A percentile compares a stretch with the other conserved stretches of the same genome.
phyloP scores from a whole-genome alignment of 176 grass and related monocot genomes.

The Rhipidocladum racemiflorum region DNA sequence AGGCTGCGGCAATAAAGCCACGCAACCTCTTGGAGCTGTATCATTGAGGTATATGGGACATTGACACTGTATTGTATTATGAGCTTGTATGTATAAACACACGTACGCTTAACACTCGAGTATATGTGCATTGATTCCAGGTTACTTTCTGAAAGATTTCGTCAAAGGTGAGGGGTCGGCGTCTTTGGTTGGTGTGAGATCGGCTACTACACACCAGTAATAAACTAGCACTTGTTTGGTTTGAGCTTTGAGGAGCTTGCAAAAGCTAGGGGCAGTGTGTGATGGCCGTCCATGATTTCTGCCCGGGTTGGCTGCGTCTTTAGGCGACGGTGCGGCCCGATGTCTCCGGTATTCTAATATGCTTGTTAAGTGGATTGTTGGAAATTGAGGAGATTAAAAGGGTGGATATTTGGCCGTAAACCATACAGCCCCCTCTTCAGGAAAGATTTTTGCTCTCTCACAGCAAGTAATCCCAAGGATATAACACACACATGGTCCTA shows the following conservation, averaged over 20 bases:
- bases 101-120: neutral
- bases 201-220: neutral
- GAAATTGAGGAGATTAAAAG: neutral
- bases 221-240: neutral
- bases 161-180: neutral
- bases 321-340: neutral
- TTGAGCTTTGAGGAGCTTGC: neutral
- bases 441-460: too few relatives aligned
- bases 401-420: neutral
- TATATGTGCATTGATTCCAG: neutral
- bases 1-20: slow-evolving; percentile 34
- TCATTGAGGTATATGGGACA: slow-evolving; percentile 23
- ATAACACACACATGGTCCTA: neutral
- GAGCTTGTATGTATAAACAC: neutral
- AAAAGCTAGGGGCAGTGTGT: neutral
- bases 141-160: slow-evolving; percentile 21
- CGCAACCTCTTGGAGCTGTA: slow-evolving; percentile 8
- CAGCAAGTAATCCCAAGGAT: neutral
- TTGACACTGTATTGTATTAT: neutral
- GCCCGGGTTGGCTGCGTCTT: slow-evolving; percentile 19
- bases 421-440: neutral
- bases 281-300: slow-evolving; percentile 1
- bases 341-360: neutral
- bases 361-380: slow-evolving; percentile 15
- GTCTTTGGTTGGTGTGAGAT: neutral